Evolutionary conservation across 352 stramenopile species (phyloP).

Genomic region (Globisporangium cederbergense): DNA sequence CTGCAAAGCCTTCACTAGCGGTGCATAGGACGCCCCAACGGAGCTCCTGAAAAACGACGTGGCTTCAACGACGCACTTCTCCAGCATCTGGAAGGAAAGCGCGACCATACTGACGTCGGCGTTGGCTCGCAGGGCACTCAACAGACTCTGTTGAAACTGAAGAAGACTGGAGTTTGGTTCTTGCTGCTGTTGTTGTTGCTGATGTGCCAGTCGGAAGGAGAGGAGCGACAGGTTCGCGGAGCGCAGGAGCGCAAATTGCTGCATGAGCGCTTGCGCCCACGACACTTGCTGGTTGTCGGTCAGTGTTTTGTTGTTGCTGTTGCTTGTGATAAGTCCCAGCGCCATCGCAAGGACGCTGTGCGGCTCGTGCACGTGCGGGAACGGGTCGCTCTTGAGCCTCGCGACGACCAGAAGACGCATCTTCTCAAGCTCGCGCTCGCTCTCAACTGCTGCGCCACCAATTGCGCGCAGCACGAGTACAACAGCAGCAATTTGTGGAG

Average conservation of each 20-base stretch:
- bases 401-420: conserved; percentile 18
- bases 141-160: not conserved
- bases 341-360: conserved; percentile 22
- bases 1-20: conserved; percentile 25
- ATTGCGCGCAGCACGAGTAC: conserved; percentile 23
- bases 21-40: conserved; percentile 7
- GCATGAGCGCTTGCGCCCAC: conserved; percentile 24
- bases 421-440: conserved; percentile 17
- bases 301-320: not conserved
- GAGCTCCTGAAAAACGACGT: conserved; percentile 30
- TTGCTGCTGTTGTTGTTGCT: not conserved
- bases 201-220: conserved; percentile 11
- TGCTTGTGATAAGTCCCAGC: conserved; percentile 17
- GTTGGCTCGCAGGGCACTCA: not conserved
- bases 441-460: conserved; percentile 1
- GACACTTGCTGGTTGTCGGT: not conserved
- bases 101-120: not conserved
- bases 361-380: conserved; percentile 22
- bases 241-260: conserved; percentile 33
- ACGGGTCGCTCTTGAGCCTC: conserved; percentile 19
- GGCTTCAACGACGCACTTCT: conserved; percentile 29
- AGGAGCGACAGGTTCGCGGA: conserved; percentile 26
- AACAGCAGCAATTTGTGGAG: conserved; percentile 18
- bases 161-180: not conserved
- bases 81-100: conserved; percentile 14